A percentile compares a stretch with the other conserved stretches of the same genome.
phyloP scores from a whole-genome alignment of 2,329 filamentous ascomycete genomes.

The Botryotinia calthae region DNA sequence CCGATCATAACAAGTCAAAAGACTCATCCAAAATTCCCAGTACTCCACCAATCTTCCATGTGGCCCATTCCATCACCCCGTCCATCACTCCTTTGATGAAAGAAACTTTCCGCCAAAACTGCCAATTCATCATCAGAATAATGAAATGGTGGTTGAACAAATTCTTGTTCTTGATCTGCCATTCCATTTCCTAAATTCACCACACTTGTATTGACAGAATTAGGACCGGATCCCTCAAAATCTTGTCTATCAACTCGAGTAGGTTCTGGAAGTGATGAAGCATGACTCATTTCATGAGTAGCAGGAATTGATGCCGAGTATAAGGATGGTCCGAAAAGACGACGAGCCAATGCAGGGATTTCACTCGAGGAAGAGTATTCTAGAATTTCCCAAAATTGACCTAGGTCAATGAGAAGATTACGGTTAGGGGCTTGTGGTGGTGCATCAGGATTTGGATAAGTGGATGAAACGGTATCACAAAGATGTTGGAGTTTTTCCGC shows the following conservation, averaged over 20 bases:
- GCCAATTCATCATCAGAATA: constrained; percentile 45
- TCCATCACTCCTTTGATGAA: constrained; percentile 42
- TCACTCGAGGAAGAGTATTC: constrained; percentile 47
- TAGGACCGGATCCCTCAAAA: constrained; percentile 26
- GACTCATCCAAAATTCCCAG: constrained; percentile 1
- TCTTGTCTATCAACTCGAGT: constrained; percentile 40
- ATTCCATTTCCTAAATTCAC: not conserved
- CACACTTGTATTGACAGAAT: constrained; percentile 32
- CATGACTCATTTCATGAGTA: constrained; percentile 44
- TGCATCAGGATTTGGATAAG: constrained; percentile 40
- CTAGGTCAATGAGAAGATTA: constrained; percentile 46
- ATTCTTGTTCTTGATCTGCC: constrained; percentile 24
- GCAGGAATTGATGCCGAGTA: constrained; percentile 34
- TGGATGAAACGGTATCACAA: constrained; percentile 45
- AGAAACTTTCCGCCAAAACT: constrained; percentile 48
- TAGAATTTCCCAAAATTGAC: constrained; percentile 49
- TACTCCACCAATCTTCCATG: constrained; percentile 30
- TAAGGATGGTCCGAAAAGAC: constrained; percentile 45
- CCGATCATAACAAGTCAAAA: not conserved
- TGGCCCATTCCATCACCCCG: constrained; percentile 31
- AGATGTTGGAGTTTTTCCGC: constrained; percentile 45
- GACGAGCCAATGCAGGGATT: constrained; percentile 37
- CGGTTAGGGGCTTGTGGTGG: constrained; percentile 35
- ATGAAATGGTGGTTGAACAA: constrained; percentile 20
- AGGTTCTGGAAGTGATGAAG: constrained; percentile 44